A percentile compares a stretch with the other conserved stretches of the same genome.
Evolutionary conservation across 331 rosid species (phyloP).

Genomic region (Stylosanthes scabra): DNA sequence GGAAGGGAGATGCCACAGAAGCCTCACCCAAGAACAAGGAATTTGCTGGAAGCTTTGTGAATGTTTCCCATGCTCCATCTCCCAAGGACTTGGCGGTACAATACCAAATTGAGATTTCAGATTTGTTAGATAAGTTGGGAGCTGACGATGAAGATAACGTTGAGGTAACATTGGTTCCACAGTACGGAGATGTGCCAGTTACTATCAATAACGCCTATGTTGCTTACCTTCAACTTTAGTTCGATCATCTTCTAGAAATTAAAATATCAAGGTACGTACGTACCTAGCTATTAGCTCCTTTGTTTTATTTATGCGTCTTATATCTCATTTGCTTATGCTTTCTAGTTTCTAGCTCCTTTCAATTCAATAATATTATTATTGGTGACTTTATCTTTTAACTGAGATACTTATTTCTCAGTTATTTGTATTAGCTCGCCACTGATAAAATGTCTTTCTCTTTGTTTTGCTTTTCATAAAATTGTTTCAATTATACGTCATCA

Average conservation of each 20-base stretch:
- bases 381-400: slow-evolving; percentile 8
- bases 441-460: too few species aligned
- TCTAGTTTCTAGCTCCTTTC: too few species aligned
- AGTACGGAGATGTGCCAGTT: slow-evolving; percentile 47
- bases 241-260: slow-evolving; percentile 62
- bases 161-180: slow-evolving; percentile 67
- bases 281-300: too few species aligned
- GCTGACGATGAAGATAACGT: slow-evolving; percentile 63
- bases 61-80: slow-evolving; percentile 53
- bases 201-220: slow-evolving; percentile 48
- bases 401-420: slow-evolving; percentile 23
- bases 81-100: too few species aligned
- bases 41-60: slow-evolving; percentile 80
- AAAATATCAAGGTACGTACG: slow-evolving; percentile 36
- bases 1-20: slow-evolving; percentile 55
- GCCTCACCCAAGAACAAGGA: slow-evolving; percentile 42
- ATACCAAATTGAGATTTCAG: slow-evolving; percentile 50
- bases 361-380: too few species aligned
- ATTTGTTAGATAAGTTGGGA: slow-evolving; percentile 64
- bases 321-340: not conserved
- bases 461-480: slow-evolving; percentile 2
- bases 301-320: not conserved
- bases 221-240: slow-evolving; percentile 20
- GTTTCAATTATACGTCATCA: not conserved
- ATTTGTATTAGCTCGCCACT: too few species aligned